Evolutionary conservation across 2,329 filamentous ascomycete genomes (phyloP).

Genomic region (Myriosclerotinia curreyana): DNA sequence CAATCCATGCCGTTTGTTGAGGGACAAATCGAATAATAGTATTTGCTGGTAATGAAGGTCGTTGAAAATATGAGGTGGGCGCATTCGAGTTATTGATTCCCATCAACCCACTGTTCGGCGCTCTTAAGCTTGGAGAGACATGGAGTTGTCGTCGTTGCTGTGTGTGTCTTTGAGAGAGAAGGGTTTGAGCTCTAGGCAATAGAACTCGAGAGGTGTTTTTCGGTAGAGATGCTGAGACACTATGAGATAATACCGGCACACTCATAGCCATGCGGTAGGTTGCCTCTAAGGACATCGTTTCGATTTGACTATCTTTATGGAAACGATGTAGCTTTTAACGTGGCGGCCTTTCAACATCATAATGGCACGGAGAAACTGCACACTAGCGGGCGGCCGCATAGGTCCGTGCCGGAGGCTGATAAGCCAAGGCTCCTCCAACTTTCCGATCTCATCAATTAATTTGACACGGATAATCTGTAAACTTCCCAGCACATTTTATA

Average conservation of each 20-base stretch:
- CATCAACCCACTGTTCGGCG: conserved; percentile 35
- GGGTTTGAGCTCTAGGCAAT: conserved; percentile 29
- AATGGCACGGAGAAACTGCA: not conserved
- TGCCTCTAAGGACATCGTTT: conserved; percentile 31
- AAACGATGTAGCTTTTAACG: not conserved
- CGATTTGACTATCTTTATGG: not conserved
- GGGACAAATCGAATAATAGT: conserved; percentile 95
- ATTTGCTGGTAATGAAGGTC: conserved; percentile 76
- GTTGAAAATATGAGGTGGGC: conserved; percentile 77
- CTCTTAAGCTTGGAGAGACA: conserved; percentile 28
- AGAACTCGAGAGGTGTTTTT: conserved; percentile 25
- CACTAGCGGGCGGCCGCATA: conserved; percentile 16
- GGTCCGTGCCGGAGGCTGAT: conserved; percentile 1
- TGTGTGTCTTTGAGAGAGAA: conserved; percentile 27
- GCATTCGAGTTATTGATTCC: conserved; percentile 41
- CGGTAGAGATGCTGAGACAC: conserved; percentile 23
- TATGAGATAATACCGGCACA: conserved; percentile 29
- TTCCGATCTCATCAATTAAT: not conserved
- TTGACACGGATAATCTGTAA: not conserved
- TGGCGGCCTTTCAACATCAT: conserved; percentile 11
- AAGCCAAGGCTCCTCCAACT: not conserved
- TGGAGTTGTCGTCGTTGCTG: conserved; percentile 37
- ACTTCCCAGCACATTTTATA: not conserved
- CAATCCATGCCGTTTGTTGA: conserved; percentile 99
- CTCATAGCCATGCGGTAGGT: conserved; percentile 32